phyloP scores from a whole-genome alignment of 2,329 filamentous ascomycete species.

The Fusarium globosum region DNA sequence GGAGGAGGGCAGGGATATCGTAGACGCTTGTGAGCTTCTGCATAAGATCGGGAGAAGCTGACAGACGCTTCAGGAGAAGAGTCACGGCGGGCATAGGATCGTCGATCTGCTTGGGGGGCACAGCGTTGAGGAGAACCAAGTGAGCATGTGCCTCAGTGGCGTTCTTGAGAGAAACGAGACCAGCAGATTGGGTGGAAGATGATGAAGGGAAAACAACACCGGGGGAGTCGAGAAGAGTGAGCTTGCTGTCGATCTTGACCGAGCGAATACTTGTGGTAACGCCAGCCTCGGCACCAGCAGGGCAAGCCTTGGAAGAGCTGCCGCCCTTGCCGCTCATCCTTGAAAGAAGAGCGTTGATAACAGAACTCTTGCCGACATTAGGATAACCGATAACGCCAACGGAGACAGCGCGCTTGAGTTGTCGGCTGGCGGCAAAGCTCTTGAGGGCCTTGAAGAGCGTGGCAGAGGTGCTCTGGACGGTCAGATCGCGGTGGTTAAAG shows the following conservation, averaged over 20 bases:
- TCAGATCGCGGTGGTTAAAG: conserved; percentile 92
- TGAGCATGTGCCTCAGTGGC: conserved; percentile 81
- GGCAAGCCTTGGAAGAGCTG: conserved; percentile 73
- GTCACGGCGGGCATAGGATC: conserved; percentile 90
- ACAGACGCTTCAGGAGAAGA: conserved; percentile 84
- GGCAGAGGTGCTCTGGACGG: conserved; percentile 85
- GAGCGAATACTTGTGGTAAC: conserved; percentile 89
- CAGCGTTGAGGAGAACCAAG: conserved; percentile 87
- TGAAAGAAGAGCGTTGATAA: conserved; percentile 91
- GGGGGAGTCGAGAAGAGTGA: conserved; percentile 92
- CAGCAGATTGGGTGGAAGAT: conserved; percentile 50
- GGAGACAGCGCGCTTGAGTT: conserved; percentile 88
- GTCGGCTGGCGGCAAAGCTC: conserved; percentile 83
- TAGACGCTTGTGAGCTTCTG: conserved; percentile 86
- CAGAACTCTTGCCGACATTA: conserved; percentile 95
- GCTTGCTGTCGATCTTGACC: conserved; percentile 94
- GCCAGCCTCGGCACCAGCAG: conserved; percentile 89
- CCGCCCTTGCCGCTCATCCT: conserved; percentile 75
- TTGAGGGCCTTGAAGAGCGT: conserved; percentile 91
- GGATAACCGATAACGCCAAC: conserved; percentile 96
- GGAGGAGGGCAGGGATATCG: conserved; percentile 81
- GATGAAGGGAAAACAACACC: conserved; percentile 92
- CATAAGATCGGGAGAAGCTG: conserved; percentile 77
- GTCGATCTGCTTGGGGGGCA: conserved; percentile 93
- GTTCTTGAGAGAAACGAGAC: conserved; percentile 66